These are phyloP conservation scores for Cercophora scortea DNA, from an alignment of 495 filamentous ascomycete species.

Conservation along the genomic window DNA sequence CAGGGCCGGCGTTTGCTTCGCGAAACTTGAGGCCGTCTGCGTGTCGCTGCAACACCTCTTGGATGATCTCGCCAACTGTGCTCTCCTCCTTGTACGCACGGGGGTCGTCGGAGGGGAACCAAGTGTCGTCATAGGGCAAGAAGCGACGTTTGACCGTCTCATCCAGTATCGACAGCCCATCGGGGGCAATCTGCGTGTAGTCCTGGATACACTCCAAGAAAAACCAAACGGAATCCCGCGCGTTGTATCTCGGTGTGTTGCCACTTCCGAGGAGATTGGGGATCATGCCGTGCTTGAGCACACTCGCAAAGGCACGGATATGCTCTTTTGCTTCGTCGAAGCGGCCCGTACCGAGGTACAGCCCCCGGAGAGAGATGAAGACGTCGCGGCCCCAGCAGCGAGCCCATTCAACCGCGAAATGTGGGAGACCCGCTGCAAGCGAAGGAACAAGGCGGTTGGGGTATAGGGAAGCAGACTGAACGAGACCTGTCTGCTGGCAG, in stretches of 20 bases:
- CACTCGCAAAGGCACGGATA: slow-evolving; percentile 90
- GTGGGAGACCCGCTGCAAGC: slow-evolving; percentile 87
- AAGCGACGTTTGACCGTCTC: slow-evolving; percentile 81
- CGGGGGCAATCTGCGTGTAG: slow-evolving; percentile 74
- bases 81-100: slow-evolving; percentile 79
- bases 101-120: slow-evolving; percentile 72
- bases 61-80: slow-evolving; percentile 79
- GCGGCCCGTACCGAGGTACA: slow-evolving; percentile 81
- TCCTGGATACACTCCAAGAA: slow-evolving; percentile 93
- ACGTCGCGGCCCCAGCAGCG: slow-evolving; percentile 96
- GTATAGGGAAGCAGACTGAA: slow-evolving; percentile 84
- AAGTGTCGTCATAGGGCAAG: slow-evolving; percentile 89
- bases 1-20: slow-evolving; percentile 87
- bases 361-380: slow-evolving; percentile 88
- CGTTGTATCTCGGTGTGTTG: slow-evolving; percentile 89
- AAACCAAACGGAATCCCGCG: slow-evolving; percentile 96
- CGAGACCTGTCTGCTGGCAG: slow-evolving; percentile 77
- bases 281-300: slow-evolving; percentile 98
- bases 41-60: slow-evolving; percentile 88
- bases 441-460: slow-evolving; percentile 76
- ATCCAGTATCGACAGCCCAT: slow-evolving; percentile 65
- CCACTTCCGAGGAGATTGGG: slow-evolving; percentile 88
- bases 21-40: slow-evolving; percentile 81
- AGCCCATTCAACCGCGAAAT: slow-evolving; percentile 91
- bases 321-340: slow-evolving; percentile 86